Percentiles rank a stretch among this genome's conserved stretches.
Evolutionary conservation across 2,329 filamentous ascomycete genomes (phyloP).

Genomic region (Botrytis pseudocinerea): DNA sequence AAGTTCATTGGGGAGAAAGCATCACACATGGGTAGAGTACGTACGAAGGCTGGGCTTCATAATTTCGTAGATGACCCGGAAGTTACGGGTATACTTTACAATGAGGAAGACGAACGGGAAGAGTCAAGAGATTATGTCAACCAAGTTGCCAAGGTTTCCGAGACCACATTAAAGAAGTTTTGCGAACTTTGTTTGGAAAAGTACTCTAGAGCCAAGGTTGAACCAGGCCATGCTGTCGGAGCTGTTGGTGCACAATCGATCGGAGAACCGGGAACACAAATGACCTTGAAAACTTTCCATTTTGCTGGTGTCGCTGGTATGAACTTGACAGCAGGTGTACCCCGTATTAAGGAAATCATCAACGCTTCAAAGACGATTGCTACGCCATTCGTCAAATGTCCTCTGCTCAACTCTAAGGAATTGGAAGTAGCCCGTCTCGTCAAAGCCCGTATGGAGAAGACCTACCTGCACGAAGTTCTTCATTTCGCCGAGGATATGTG

Average conservation of each 20-base stretch:
- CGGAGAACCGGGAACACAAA: conserved; percentile 96
- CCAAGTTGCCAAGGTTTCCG: conserved; percentile 77
- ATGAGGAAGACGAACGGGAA: conserved; percentile 38
- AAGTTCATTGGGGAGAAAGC: conserved; percentile 68
- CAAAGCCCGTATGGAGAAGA: conserved; percentile 93
- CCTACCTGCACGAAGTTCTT: conserved; percentile 79
- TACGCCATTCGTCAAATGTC: conserved; percentile 89
- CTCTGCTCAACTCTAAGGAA: conserved; percentile 72
- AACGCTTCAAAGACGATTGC: conserved; percentile 94
- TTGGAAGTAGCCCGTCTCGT: conserved; percentile 84
- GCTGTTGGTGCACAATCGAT: conserved; percentile 97
- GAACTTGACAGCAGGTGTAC: conserved; percentile 99
- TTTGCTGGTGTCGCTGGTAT: conserved; percentile 99
- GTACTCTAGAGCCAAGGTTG: conserved; percentile 86
- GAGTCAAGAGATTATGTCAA: conserved; percentile 24
- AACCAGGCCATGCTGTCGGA: conserved; percentile 93
- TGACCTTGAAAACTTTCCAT: conserved; percentile 99
- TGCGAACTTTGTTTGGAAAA: conserved; percentile 82
- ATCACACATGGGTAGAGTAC: conserved; percentile 57
- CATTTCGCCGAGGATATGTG: conserved; percentile 85
- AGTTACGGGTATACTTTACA: conserved; percentile 34
- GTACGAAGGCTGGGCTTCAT: conserved; percentile 52
- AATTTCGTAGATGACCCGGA: conserved; percentile 45
- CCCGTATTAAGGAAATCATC: conserved; percentile 99
- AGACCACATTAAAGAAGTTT: conserved; percentile 71